Conservation (phyloP, 1,284 basidiomycete genomes). For the Mycena sp. region DNA sequence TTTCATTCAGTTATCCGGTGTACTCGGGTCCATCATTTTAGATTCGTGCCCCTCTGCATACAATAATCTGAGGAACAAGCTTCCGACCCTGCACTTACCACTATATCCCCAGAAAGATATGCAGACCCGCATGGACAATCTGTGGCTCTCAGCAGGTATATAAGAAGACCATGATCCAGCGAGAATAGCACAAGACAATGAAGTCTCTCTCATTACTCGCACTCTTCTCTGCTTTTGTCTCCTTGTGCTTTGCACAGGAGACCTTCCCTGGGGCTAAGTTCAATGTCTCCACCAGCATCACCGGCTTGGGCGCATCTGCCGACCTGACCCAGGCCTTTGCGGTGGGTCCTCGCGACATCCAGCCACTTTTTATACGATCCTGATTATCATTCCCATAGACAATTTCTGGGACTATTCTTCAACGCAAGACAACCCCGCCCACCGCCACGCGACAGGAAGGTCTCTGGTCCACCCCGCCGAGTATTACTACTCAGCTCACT, state of each 20-base stretch:
- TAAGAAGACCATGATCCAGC: not conserved
- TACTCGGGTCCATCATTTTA: too few species aligned
- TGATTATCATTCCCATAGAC: not conserved
- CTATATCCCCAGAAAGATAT: too few species aligned
- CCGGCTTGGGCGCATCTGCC: not conserved
- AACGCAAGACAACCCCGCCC: not conserved
- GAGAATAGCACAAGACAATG: not conserved
- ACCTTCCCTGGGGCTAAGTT: not conserved
- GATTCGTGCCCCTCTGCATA: too few species aligned
- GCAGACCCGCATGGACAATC: not conserved
- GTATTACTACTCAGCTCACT: not conserved
- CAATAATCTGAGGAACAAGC: too few species aligned
- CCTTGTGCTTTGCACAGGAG: not conserved
- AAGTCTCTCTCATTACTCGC: not conserved
- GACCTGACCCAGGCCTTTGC: not conserved
- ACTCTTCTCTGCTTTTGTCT: not conserved
- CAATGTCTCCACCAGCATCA: not conserved
- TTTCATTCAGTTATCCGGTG: too few species aligned
- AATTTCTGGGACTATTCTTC: not conserved
- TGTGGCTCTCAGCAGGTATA: not conserved
- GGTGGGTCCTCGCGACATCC: not conserved
- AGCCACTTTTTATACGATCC: not conserved
- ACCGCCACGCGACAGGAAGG: slow-evolving; percentile 1
- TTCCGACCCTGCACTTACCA: too few species aligned
- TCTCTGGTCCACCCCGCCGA: not conserved